Percentiles rank a stretch among this genome's conserved stretches.
These are phyloP conservation scores for Gentiana macrophylla DNA, from an alignment of 257 asterid genomes.

Conservation along the genomic window DNA sequence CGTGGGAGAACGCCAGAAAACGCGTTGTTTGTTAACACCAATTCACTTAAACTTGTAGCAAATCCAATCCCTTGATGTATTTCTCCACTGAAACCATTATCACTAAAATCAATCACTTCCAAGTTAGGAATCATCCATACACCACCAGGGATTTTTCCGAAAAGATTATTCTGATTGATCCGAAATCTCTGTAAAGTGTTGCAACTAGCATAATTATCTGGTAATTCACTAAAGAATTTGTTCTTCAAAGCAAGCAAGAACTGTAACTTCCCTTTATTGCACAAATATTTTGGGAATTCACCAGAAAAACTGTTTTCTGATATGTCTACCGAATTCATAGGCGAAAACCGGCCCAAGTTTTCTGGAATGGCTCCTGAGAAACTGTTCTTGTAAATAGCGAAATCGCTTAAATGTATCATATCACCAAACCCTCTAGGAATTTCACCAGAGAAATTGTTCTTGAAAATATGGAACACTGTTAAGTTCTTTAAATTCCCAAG, in stretches of 20 bases:
- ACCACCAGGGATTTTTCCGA: conserved; percentile 48
- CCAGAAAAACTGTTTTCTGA: conserved; percentile 84
- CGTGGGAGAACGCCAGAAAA: conserved; percentile 63
- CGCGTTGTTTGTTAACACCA: conserved; percentile 55
- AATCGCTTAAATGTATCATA: conserved; percentile 41
- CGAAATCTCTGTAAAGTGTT: conserved; percentile 49
- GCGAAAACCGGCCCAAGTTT: conserved; percentile 69
- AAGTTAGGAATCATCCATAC: conserved; percentile 65
- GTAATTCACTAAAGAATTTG: conserved; percentile 57
- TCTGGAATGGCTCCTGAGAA: conserved; percentile 68
- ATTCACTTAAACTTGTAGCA: conserved; percentile 37
- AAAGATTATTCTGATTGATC: conserved; percentile 46
- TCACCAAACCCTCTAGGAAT: conserved; percentile 76
- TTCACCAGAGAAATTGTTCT: conserved; percentile 75
- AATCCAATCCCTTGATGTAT: conserved; percentile 39
- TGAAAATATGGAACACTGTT: conserved; percentile 54
- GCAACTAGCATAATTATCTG: conserved; percentile 54
- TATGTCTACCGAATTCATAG: conserved; percentile 58
- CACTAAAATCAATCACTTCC: conserved; percentile 60
- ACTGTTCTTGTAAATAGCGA: conserved; percentile 56
- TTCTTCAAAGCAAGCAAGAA: conserved; percentile 68
- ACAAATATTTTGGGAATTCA: conserved; percentile 60
- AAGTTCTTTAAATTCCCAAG: conserved; percentile 51
- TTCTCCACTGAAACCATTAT: conserved; percentile 54
- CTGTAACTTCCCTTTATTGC: conserved; percentile 53